Evolutionary conservation across 495 filamentous ascomycete species (phyloP).

Genomic region (Penicillium tannophilum): DNA sequence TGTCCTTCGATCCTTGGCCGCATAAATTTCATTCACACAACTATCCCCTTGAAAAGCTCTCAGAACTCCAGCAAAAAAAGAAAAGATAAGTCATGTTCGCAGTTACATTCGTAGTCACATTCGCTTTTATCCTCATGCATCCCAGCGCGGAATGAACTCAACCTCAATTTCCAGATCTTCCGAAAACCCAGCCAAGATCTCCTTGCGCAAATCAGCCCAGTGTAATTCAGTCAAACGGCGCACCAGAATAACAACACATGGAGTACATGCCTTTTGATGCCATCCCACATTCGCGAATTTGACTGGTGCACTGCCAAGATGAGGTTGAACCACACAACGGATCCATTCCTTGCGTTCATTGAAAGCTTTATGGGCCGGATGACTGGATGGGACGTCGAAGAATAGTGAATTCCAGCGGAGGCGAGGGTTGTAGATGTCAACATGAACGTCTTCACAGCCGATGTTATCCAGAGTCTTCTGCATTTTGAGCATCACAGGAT

Average conservation of each 20-base stretch:
- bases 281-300: neutral
- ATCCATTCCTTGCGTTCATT: neutral
- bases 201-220: neutral
- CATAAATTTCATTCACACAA: too few species aligned
- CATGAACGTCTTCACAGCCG: too few species aligned
- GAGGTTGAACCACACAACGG: neutral
- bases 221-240: neutral
- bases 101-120: neutral
- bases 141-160: neutral
- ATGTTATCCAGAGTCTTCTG: too few species aligned
- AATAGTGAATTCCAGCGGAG: neutral
- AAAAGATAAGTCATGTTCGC: too few species aligned
- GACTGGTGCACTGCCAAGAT: neutral
- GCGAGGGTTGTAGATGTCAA: neutral
- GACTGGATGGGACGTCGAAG: neutral
- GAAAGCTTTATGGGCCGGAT: neutral
- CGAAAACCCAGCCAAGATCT: neutral
- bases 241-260: neutral
- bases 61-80: too few species aligned
- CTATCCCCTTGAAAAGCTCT: too few species aligned
- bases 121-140: neutral
- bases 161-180: neutral
- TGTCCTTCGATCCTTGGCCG: too few species aligned
- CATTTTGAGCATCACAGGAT: neutral
- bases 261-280: neutral